Conservation (phyloP, 192 early-diverging fungal species). For the Dissophora globulifera region DNA sequence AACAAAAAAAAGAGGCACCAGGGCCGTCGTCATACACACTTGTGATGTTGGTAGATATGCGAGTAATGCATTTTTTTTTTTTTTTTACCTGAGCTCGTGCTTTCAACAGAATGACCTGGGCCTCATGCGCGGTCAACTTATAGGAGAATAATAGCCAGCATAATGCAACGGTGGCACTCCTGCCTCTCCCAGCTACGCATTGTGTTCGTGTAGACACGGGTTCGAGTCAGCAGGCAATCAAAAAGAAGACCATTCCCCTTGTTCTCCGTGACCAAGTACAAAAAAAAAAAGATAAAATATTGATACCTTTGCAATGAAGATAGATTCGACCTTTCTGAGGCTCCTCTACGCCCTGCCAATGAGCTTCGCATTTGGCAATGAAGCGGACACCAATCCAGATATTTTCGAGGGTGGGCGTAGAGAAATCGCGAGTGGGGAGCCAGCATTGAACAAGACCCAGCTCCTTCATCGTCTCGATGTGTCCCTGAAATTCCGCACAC, state of each 20-base stretch:
- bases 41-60: too few species aligned
- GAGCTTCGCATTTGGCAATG: slow-evolving; percentile 27
- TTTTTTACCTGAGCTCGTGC: slow-evolving; percentile 35
- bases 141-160: slow-evolving; percentile 41
- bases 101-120: slow-evolving; percentile 34
- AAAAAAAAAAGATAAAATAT: background rate
- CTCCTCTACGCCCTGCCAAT: background rate
- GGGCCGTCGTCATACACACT: background rate
- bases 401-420: slow-evolving; percentile 42
- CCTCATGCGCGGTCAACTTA: slow-evolving; percentile 21
- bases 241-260: background rate
- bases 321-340: slow-evolving; percentile 22
- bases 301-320: slow-evolving; percentile 61
- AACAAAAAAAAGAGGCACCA: background rate
- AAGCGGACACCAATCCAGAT: slow-evolving; percentile 44
- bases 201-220: too few species aligned
- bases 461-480: slow-evolving; percentile 43
- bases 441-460: slow-evolving; percentile 54
- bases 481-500: slow-evolving; percentile 62
- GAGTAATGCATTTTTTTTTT: too few species aligned
- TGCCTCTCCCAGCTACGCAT: slow-evolving; percentile 39
- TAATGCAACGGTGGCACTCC: slow-evolving; percentile 46
- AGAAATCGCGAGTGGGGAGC: slow-evolving; percentile 56
- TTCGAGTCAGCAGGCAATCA: background rate
- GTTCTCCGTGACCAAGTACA: background rate